Evolutionary conservation across 2,329 filamentous ascomycete species (phyloP), one percentile per base, ranked within the genome.

Genomic region (Ophiostoma ips): DNA sequence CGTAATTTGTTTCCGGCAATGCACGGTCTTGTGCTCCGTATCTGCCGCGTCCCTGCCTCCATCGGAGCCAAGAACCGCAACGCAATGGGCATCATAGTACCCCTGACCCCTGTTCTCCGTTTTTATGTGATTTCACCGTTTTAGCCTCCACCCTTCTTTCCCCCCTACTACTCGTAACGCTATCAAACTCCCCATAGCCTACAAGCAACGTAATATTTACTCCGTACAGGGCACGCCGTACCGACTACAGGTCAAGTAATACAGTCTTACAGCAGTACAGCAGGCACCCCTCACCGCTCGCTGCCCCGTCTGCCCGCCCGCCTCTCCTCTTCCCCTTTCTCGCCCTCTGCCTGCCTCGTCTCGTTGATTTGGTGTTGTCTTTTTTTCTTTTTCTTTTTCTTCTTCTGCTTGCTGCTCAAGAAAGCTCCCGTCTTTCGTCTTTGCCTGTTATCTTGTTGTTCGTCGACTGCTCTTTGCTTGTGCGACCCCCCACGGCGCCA

Each of bases 221-320:
- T 28, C 24, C 24, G 24, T 28, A 28, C 5, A 8, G 4, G 24
- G 8, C 8, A 28, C 24, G 24, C 24, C 24, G 24, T 28, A 8
- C 24, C n/a, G n/a, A n/a, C n/a, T n/a, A n/a, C n/a, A 12, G 11
- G 12, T 10, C 33, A 35, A 13, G 11, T 41, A 41, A 28, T n/a
- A 43, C 40, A 43, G 30, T 16, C 24, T 28, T 43, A 45, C 43
- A 45, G 30, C 28, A 19, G 24, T 13, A 15, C 36, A 34, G 19
- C 24, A 31, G 30, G n/a, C 34, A 46, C 50, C 50, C 50, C 50
- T 52, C 50, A 52, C 50, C 50, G 50, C 50, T 15, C 43, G 47
- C 19, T 46, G 41, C 46, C 34, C 46, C 38, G 18, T 31, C 18
- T 46, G 41, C 9, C 43, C 16, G 43, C 43, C 43, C 43, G 30